Conservation (phyloP, 2,329 filamentous ascomycete species). For the Hypoxylon sp. region DNA sequence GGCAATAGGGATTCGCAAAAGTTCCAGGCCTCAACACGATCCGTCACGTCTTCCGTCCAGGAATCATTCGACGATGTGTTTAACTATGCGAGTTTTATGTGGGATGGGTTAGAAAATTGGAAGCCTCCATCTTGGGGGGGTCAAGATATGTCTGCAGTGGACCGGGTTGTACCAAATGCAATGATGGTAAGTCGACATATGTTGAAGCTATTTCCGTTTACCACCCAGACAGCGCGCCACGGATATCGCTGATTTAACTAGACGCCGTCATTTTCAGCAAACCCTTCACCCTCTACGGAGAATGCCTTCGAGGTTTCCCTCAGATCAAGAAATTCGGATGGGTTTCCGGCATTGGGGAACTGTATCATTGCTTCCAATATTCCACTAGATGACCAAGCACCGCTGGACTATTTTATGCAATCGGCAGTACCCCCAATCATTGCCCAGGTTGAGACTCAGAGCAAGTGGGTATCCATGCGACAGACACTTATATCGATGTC, state of each 20-base stretch:
- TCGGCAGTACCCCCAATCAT: slow-evolving; percentile 67
- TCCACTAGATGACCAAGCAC: slow-evolving; percentile 55
- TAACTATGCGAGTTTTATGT: slow-evolving; percentile 65
- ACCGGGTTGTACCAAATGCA: slow-evolving; percentile 43
- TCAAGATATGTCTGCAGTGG: slow-evolving; percentile 28
- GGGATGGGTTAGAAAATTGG: slow-evolving; percentile 59
- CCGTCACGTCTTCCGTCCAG: slow-evolving; percentile 39
- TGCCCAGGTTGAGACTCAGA: slow-evolving; percentile 66
- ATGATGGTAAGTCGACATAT: slow-evolving; percentile 41
- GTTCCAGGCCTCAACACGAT: slow-evolving; percentile 14
- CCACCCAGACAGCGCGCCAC: background rate
- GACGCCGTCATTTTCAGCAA: slow-evolving; percentile 27
- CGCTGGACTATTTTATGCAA: slow-evolving; percentile 65
- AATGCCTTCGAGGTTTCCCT: slow-evolving; percentile 25
- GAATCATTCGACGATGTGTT: slow-evolving; percentile 60
- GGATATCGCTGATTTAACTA: slow-evolving; percentile 16
- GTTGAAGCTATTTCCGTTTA: slow-evolving; percentile 4
- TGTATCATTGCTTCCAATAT: slow-evolving; percentile 41
- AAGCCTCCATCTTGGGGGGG: slow-evolving; percentile 39
- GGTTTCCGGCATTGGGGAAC: slow-evolving; percentile 37
- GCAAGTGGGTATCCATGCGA: slow-evolving; percentile 66
- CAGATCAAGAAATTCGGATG: slow-evolving; percentile 33
- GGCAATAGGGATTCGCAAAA: slow-evolving; percentile 16
- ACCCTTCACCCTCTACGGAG: slow-evolving; percentile 17
- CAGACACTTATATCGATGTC: slow-evolving; percentile 65